Base-by-base conservation (phyloP, 2,329 filamentous ascomycete species). In the Botrytis pseudocinerea region DNA sequence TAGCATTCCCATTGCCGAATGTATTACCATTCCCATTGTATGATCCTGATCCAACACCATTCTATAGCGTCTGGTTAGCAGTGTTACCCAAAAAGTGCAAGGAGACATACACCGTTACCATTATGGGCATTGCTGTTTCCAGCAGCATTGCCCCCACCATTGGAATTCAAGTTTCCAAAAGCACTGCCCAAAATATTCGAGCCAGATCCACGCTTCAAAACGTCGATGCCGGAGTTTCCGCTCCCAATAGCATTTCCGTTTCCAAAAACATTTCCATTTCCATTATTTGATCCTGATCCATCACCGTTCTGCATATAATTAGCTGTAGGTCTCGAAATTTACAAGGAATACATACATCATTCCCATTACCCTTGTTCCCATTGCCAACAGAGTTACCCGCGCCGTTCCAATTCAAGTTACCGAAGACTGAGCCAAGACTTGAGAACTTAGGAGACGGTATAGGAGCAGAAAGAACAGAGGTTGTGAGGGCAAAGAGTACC, bases 401-500 rank as follows among this genome's bases (percentile, higher is more conserved):
- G 14, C 65, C 48, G 12, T 69, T 57, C 12, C 65, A 42, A 25
- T 46, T 35, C 14, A 46, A 38, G 22, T 57, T 32, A 22, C 32
- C 57, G 20, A 51, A 18, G 6, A 22, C 69, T 38, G 57, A 62
- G n/a, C 42, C 57, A 22, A 70, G 40, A 38, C 42, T 35, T 38
- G 40, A 35, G 2, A 25, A 12, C 9, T 38, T 8, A 4, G 40
- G 16, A 62, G 69, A 46, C 0, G 54, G 28, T 9, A 70, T 16
- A 12, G 69, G 69, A 8, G 69, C 42, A 62, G 69, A 57, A 62
- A 61, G 25, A 28, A 70, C 22, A 46, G 57, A 59, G 16, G 40
- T 22, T 38, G 42, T 38, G n/a, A 62, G 59, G 22, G 42, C 42
- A 8, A 70, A 40, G 22, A 70, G 8, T 1, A 22, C 28, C 12